Evolutionary conservation across 352 stramenopile genomes (phyloP), one percentile per base, ranked within the genome.

Genomic region (Saprolegnia diclina): DNA sequence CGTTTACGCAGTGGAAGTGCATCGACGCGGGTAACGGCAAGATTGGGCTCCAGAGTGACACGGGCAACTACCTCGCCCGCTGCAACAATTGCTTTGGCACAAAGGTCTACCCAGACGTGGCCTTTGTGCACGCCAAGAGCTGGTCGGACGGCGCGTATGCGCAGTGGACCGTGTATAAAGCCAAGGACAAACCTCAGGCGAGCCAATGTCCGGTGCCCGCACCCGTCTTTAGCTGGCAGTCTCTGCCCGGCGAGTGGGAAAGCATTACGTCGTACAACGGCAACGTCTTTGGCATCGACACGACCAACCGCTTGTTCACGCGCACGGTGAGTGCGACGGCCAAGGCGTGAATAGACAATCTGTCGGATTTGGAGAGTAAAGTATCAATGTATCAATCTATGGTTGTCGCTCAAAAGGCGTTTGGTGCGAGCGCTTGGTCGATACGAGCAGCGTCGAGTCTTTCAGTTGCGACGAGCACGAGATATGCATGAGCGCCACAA

Each of bases 41-140:
- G 29, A 67, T 67, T 67, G 59, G 11, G 11, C 59, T 67, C 22
- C 42, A 54, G 22, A 32, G 16, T 22, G 59, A 67, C 46, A 56
- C 35, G 21, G 59, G 59, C n/a, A 56, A 56, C 7, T 67, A 67
- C 46, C 35, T 67, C 11, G 59, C 59, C 4, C 32, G 59, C 16
- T 67, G 59, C 59, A 35, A 67, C 59, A 61, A 26, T 22, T 67
- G 59, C 22, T 13, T 67, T 42, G 16, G 16, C n/a, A 35, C 29
- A 2, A 6, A n/a, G 3, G 13, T n/a, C 3, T 59, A 42, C 19
- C 52, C 52, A 4, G n/a, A 59, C 9, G 52, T 40, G 13, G 52
- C 11, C 3, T 26, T 59, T 16, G 11, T 59, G 1, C 52, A 59
- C 11, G 52, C 19, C 11, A 40, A 16, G 24, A 11, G 19, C n/a